Evolutionary conservation across 225 moss, liverwort and hornwort species (phyloP).

Genomic region (Pseudisothecium myosuroides): DNA sequence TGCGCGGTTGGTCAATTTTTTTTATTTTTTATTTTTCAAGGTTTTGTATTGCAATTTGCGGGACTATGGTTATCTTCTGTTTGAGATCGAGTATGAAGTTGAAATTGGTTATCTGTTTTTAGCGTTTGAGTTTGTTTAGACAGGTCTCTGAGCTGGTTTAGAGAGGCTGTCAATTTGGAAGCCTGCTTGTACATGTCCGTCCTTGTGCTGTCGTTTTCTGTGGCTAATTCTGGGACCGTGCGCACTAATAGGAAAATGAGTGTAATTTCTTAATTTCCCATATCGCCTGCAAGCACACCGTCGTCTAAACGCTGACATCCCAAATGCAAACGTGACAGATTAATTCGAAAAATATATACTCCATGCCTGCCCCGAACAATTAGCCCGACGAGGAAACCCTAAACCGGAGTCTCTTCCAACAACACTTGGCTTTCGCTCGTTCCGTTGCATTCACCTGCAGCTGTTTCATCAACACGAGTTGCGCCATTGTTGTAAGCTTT

Average conservation of each 20-base stretch:
- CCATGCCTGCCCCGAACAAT: not conserved
- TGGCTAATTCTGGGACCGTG: not conserved
- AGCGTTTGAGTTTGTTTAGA: not conserved
- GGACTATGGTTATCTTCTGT: not conserved
- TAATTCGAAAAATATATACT: not conserved
- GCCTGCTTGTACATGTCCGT: not conserved
- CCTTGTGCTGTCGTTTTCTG: no score
- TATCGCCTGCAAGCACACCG: not conserved
- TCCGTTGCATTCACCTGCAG: not conserved
- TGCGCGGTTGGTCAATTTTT: not conserved
- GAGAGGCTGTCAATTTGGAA: not conserved
- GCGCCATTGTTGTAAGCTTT: not conserved
- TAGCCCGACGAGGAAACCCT: not conserved
- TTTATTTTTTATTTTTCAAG: not conserved
- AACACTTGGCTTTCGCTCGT: not conserved
- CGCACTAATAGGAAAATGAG: not conserved
- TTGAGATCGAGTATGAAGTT: not conserved
- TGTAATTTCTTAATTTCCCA: not conserved
- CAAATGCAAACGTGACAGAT: not conserved
- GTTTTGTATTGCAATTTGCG: not conserved
- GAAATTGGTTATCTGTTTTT: no score
- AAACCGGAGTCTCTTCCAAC: not conserved
- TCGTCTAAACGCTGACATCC: not conserved
- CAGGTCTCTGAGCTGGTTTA: not conserved
- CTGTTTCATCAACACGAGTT: not conserved